Evolutionary conservation across 768 basidiomycete genomes (phyloP).

Genomic region (Termitomyces sp.): DNA sequence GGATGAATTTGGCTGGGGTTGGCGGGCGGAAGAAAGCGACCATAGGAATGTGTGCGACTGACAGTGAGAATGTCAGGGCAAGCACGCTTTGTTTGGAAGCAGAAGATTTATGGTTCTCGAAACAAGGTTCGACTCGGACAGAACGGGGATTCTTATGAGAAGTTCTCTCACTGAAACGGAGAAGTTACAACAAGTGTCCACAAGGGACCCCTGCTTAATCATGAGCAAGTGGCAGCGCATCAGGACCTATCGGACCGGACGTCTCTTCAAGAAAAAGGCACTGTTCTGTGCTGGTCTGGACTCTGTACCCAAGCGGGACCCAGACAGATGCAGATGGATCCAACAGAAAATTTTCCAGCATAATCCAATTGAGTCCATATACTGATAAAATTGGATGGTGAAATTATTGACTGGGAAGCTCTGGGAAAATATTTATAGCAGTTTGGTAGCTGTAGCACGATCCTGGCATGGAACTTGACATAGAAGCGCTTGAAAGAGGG

Average conservation of each 20-base stretch:
- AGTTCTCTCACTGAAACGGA: neutral
- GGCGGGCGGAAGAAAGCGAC: neutral
- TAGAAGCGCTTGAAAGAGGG: too few relatives aligned
- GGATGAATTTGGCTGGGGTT: neutral
- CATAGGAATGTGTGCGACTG: neutral
- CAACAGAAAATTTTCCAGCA: too few relatives aligned
- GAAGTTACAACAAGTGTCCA: neutral
- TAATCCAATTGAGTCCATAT: neutral
- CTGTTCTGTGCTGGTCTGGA: neutral
- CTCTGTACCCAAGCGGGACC: neutral
- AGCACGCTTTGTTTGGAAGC: neutral
- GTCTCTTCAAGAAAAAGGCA: neutral
- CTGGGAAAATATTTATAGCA: neutral
- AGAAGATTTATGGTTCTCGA: neutral
- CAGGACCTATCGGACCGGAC: neutral
- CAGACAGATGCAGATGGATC: neutral
- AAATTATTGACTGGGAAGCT: neutral
- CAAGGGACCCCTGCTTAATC: too few relatives aligned
- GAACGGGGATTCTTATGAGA: neutral
- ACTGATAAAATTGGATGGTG: neutral
- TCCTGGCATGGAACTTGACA: neutral
- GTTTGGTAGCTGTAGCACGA: too few relatives aligned
- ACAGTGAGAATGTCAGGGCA: neutral
- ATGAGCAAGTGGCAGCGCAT: neutral
- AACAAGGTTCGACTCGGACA: neutral